Conservation (phyloP, 108 stramenopile species). For the Skeletonema grethae region DNA sequence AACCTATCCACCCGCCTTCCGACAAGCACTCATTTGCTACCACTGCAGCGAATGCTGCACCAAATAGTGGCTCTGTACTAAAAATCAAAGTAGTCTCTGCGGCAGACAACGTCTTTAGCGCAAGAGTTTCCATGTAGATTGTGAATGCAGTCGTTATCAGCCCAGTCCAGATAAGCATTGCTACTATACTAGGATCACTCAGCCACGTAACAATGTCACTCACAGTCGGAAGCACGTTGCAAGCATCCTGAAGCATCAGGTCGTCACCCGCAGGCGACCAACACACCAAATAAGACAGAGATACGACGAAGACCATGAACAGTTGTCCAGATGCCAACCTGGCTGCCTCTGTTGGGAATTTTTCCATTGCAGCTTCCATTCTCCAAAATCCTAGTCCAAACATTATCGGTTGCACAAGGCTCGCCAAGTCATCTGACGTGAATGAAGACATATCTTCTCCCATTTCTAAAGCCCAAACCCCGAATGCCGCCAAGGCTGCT, state of each 20-base stretch:
- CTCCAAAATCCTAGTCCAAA: conserved; percentile 92
- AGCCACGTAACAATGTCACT: conserved; percentile 48
- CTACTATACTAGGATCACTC: conserved; percentile 56
- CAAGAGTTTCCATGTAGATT: conserved; percentile 87
- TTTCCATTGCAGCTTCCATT: conserved; percentile 69
- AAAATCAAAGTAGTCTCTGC: conserved; percentile 92
- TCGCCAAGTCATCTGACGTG: conserved; percentile 64
- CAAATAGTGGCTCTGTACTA: conserved; percentile 90
- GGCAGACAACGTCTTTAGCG: conserved; percentile 83
- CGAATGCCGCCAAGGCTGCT: conserved; percentile 74
- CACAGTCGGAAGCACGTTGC: conserved; percentile 25
- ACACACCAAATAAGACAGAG: conserved; percentile 42
- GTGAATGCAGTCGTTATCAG: conserved; percentile 88
- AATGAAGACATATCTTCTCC: conserved; percentile 43
- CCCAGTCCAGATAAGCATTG: conserved; percentile 87
- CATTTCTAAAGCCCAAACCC: conserved; percentile 84
- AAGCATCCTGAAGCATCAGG: conserved; percentile 12
- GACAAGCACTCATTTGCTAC: conserved; percentile 84
- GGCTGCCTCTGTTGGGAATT: conserved; percentile 66
- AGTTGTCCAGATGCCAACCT: conserved; percentile 86
- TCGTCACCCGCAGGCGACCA: conserved; percentile 35
- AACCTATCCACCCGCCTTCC: conserved; percentile 61
- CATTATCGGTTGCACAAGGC: conserved; percentile 75
- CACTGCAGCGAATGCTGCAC: conserved; percentile 77
- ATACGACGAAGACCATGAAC: conserved; percentile 69